A percentile compares a stretch with the other conserved stretches of the same genome.
Evolutionary conservation across 805 yeast genomes (phyloP).

Genomic region (Barnettozyma botsteinii): DNA sequence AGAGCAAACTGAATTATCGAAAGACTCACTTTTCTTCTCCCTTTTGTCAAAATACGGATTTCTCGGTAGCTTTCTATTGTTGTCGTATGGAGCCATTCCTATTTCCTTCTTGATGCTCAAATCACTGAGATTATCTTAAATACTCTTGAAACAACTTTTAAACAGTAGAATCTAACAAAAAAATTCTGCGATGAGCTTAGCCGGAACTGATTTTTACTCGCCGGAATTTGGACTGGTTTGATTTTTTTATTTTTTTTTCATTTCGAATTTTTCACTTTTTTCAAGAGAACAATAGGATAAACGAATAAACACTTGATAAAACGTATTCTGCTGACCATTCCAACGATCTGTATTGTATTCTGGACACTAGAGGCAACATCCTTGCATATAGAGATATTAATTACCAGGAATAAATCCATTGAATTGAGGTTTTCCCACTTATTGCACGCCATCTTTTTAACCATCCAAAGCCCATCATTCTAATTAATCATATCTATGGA

Average conservation of each 20-base stretch:
- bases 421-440: background rate
- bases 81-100: conserved; percentile 7
- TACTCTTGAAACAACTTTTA: background rate
- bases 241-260: conserved; percentile 1
- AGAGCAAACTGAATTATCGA: background rate
- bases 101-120: background rate
- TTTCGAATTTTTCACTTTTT: conserved; percentile 5
- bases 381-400: too few relatives aligned
- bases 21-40: conserved; percentile 20
- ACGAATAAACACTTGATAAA: too few relatives aligned
- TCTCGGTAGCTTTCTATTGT: conserved; percentile 10
- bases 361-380: too few relatives aligned
- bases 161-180: background rate
- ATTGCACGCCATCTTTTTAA: background rate
- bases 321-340: too few relatives aligned
- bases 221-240: conserved; percentile 1
- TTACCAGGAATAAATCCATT: too few relatives aligned
- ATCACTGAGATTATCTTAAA: background rate
- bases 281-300: too few relatives aligned
- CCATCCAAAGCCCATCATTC: background rate
- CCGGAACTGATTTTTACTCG: background rate
- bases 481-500: background rate
- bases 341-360: too few relatives aligned
- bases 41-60: conserved; percentile 23
- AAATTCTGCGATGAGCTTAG: conserved; percentile 9